A percentile compares a stretch with the other conserved stretches of the same genome.
Conservation (phyloP, 2,329 filamentous ascomycete species). For the Pseudogymnoascus sp. region DNA sequence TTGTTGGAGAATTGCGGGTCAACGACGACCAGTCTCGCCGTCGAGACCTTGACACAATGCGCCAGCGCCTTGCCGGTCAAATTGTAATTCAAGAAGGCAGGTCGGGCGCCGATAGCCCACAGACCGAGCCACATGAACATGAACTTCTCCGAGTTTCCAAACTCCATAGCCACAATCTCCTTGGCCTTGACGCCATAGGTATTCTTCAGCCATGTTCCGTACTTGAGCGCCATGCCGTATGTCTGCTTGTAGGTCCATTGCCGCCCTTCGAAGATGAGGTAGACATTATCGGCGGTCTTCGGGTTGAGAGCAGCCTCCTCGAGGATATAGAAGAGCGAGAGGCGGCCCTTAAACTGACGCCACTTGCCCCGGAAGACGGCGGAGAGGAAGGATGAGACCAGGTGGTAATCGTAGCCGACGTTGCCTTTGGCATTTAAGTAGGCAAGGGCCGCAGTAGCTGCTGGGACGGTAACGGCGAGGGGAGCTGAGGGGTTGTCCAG, state of each 20-base stretch:
- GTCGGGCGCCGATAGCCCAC: conserved; percentile 75
- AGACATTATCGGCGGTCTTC: conserved; percentile 44
- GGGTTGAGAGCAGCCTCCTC: conserved; percentile 54
- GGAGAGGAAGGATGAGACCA: conserved; percentile 49
- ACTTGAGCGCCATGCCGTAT: conserved; percentile 62
- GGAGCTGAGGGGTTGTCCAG: conserved; percentile 35
- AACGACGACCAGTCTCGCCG: conserved; percentile 58
- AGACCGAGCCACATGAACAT: conserved; percentile 68
- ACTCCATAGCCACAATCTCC: conserved; percentile 74
- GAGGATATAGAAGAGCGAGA: conserved; percentile 68
- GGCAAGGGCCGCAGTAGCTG: conserved; percentile 58
- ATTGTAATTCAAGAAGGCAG: conserved; percentile 86
- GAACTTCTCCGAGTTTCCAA: conserved; percentile 73
- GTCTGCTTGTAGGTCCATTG: conserved; percentile 67
- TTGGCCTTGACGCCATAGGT: conserved; percentile 55
- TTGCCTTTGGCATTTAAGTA: conserved; percentile 69
- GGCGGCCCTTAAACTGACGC: conserved; percentile 48
- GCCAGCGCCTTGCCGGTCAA: conserved; percentile 60
- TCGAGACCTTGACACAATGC: conserved; percentile 66
- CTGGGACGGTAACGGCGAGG: conserved; percentile 48
- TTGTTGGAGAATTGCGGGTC: conserved; percentile 52
- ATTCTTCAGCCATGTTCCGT: conserved; percentile 67
- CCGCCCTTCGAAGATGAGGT: conserved; percentile 61
- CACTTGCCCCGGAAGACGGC: conserved; percentile 36
- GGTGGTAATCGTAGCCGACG: conserved; percentile 55